Evolutionary conservation across 306 rosid species (phyloP).

Genomic region (Luffa acutangula): DNA sequence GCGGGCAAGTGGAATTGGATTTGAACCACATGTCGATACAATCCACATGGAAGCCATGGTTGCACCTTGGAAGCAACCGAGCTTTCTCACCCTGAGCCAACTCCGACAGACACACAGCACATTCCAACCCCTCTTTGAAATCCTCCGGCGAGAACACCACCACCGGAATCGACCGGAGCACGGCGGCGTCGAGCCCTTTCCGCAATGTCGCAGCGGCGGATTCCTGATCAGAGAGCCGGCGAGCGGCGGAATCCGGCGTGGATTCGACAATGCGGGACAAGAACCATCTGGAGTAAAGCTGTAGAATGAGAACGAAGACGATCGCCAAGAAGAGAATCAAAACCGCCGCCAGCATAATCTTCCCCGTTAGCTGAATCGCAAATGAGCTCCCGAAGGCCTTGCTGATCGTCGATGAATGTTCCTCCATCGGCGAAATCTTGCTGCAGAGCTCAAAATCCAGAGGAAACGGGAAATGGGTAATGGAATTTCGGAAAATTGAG

Average conservation of each 20-base stretch:
- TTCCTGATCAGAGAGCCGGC: conserved; percentile 59
- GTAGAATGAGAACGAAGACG: conserved; percentile 53
- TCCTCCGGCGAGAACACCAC: conserved; percentile 35
- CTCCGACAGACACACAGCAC: conserved; percentile 83
- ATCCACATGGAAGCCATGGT: conserved; percentile 88
- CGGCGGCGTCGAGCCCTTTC: conserved; percentile 54
- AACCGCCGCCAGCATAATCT: conserved; percentile 59
- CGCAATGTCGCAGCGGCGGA: conserved; percentile 19
- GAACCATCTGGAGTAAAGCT: conserved; percentile 69
- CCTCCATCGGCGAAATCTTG: conserved; percentile 24
- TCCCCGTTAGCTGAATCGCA: conserved; percentile 41
- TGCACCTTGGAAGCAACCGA: conserved; percentile 67
- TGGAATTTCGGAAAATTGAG: neutral
- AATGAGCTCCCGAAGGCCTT: conserved; percentile 13
- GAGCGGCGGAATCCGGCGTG: conserved; percentile 15
- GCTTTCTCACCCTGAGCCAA: conserved; percentile 54
- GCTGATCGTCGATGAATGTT: neutral
- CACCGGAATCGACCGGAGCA: conserved; percentile 56
- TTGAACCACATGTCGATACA: conserved; percentile 96
- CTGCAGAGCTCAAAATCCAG: neutral
- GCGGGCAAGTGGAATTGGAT: conserved; percentile 81
- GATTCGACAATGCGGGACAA: conserved; percentile 39
- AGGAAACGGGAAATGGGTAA: neutral
- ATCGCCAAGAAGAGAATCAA: conserved; percentile 57
- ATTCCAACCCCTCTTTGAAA: conserved; percentile 81